Base-by-base conservation (phyloP, 306 rosid species). In the Corylus avellana region DNA sequence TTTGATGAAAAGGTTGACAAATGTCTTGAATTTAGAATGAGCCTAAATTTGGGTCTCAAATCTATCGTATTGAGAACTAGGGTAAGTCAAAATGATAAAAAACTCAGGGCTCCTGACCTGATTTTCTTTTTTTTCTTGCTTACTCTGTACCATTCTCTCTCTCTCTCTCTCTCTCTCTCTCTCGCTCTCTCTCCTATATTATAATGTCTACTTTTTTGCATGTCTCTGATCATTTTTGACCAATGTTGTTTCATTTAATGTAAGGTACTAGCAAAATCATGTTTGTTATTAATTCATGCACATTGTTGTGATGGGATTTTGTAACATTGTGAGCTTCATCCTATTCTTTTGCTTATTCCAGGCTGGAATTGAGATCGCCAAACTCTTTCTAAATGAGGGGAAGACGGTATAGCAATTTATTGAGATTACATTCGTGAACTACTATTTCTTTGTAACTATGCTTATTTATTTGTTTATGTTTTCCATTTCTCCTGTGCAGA, bases 331-430 rank as follows among this genome's bases (percentile, higher is more conserved):
- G 79, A 70, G 72, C 82, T 67, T 79, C 32, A 80, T 85, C 77
- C 25, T 77, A 49, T 20, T 54, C 73, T 84, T 81, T 78, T 73
- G 66, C 70, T 58, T 72, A 67, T 49, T 89, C 89, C 90, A 95
- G 98, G 97, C 94, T 82, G 98, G 98, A 84, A 92, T 91, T 80
- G 98, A 95, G 84, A 91, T 88, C 73, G 88, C 98, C 69, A 95
- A 95, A 92, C 92, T 92, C 62, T 95, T 92, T 82, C 88, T 95
- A 22, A 88, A 82, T 48, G 79, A 90, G 85, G 98, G 98, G 81
- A 89, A 93, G 82, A 90, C 90, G 90, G 98, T 95, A 85, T 78
- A 88, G 75, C 63, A 73, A 79, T 57, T 82, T 68, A 49, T 69
- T 7, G 59, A 22, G 49, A 53, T 12, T 59, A 50, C 13, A 2